These are phyloP conservation scores for Balakata baccata DNA, from an alignment of 345 rosid genomes.

Conservation along the genomic window DNA sequence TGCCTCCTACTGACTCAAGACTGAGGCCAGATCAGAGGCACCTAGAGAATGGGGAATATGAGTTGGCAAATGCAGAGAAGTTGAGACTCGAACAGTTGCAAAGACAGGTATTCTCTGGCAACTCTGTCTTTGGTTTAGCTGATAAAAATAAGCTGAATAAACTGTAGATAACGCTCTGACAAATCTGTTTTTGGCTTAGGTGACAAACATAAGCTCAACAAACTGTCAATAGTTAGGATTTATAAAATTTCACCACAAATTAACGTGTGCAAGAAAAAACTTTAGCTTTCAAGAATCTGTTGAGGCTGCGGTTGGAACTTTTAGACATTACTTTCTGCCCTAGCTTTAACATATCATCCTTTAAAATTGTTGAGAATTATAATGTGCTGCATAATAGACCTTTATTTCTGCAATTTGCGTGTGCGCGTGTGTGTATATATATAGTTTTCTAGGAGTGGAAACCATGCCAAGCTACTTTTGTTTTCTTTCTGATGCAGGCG, in stretches of 20 bases:
- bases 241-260: background rate
- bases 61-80: slow-evolving; percentile 89
- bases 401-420: too few species aligned
- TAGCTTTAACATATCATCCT: too few species aligned
- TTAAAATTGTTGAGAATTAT: too few species aligned
- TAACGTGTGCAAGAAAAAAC: background rate
- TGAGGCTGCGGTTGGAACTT: too few species aligned
- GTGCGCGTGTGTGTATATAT: too few species aligned
- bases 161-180: background rate
- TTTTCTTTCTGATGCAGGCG: slow-evolving; percentile 54
- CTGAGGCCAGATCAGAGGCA: slow-evolving; percentile 95
- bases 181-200: background rate
- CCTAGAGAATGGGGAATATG: slow-evolving; percentile 91
- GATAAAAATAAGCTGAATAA: background rate
- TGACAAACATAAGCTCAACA: background rate
- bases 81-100: slow-evolving; percentile 91
- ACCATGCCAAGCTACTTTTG: background rate
- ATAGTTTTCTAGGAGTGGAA: too few species aligned
- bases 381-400: too few species aligned
- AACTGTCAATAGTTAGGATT: background rate
- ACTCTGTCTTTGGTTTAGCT: background rate
- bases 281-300: too few species aligned
- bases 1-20: slow-evolving; percentile 98
- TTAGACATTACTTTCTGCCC: too few species aligned
- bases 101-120: slow-evolving; percentile 68